Evolutionary conservation across 2,329 filamentous ascomycete species (phyloP).

Genomic region (Exophiala aquamarina): DNA sequence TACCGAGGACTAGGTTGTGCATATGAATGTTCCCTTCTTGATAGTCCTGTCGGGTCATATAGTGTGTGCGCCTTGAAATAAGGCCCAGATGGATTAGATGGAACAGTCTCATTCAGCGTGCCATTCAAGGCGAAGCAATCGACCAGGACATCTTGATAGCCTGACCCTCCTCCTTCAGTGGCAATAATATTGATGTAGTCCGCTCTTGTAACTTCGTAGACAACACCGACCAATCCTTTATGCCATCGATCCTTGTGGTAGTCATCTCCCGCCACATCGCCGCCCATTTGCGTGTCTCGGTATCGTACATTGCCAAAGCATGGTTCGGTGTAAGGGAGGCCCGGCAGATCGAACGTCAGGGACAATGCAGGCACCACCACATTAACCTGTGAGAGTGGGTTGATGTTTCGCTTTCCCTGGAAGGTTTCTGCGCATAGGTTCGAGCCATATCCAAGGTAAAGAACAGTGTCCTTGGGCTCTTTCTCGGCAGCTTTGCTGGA

Average conservation of each 20-base stretch:
- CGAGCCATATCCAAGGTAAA: conserved; percentile 89
- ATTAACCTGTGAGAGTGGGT: conserved; percentile 75
- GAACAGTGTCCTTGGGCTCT: conserved; percentile 52
- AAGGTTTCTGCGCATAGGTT: conserved; percentile 83
- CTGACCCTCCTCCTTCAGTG: conserved; percentile 82
- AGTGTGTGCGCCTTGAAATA: conserved; percentile 85
- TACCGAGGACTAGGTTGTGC: conserved; percentile 85
- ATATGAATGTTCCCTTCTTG: conserved; percentile 64
- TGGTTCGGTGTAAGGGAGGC: conserved; percentile 82
- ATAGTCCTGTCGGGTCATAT: conserved; percentile 58
- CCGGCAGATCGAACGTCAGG: conserved; percentile 82
- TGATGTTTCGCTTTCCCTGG: conserved; percentile 72
- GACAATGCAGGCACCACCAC: conserved; percentile 76
- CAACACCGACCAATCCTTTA: conserved; percentile 84
- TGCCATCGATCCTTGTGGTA: conserved; percentile 66
- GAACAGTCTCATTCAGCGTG: conserved; percentile 56
- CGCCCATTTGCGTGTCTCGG: conserved; percentile 45
- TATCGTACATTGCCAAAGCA: conserved; percentile 83
- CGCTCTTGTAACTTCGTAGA: conserved; percentile 83
- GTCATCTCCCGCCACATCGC: conserved; percentile 28
- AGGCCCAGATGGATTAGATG: conserved; percentile 52
- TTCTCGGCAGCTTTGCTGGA: not conserved
- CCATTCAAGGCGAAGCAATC: conserved; percentile 70
- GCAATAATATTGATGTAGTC: conserved; percentile 86
- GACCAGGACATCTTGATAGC: conserved; percentile 82